Base-by-base conservation (phyloP, 495 filamentous ascomycete genomes). In the Lophiotrema nucula region DNA sequence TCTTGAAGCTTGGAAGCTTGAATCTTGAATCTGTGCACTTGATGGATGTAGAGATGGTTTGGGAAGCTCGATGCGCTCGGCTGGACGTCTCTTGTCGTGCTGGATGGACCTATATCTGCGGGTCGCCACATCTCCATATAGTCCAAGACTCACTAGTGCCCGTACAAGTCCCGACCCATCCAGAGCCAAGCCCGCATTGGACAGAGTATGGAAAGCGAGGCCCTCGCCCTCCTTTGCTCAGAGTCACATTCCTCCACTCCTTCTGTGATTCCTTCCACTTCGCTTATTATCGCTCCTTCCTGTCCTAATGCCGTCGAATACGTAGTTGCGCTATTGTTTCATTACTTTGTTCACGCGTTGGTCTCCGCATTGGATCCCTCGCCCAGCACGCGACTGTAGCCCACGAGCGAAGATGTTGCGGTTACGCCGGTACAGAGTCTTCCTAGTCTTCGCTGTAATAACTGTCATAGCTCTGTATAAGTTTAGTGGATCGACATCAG, bases 361-460 rank as follows among this genome's bases (percentile, higher is more conserved):
- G 31, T 15, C 8, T 15, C 31, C 10, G 10, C 39, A 6, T 21
- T 10, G 10, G 10, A 43, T 6, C 19, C 39, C 10, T 13, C 6
- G 39, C 11, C 10, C 39, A 21, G 44, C 57, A 49, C 44, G 50
- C 49, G 50, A 48, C 44, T 16, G 25, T 26, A 22, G 24, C 31
- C 37, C 6, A 25, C 16, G 25, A 10, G 4, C 47, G 51, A 51
- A 23, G 38, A 92, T 93, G 90, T 74, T 88, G 54, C 86, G 88
- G 35, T 71, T 88, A 60, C 85, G 90, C 47, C 80, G 89, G 72
- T 92, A 90, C 66, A 84, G 90, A 50, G 76, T 86, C 44, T 86
- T 89, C 58, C 67, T 91, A 44, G 72, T 88, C 62, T 86, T 88
- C 67, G 83, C 88, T 43, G 78, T 83, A 47, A 69, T 88, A 44